Evolutionary conservation across 768 basidiomycete species (phyloP), one percentile per base, ranked within the genome.

Genomic region (Leccinum subgranulosum): DNA sequence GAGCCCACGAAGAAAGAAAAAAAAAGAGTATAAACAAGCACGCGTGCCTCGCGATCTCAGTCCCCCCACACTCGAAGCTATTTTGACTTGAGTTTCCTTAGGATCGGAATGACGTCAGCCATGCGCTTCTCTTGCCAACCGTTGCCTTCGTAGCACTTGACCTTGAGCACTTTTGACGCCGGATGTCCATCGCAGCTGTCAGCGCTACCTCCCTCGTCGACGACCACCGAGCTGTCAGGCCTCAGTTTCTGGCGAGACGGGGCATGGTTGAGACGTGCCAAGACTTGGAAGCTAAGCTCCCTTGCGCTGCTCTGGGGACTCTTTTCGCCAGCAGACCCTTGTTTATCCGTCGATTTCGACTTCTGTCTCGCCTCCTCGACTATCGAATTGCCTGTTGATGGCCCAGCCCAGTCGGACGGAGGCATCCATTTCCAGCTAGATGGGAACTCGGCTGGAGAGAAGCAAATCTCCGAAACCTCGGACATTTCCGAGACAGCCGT

Each of bases 61-160:
- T 19, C 41, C 41, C 41, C 41, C 39, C 17, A 0, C n/a, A n/a
- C 11, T 41, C 41, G 41, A 43, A 12, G 2, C 41, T 68, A 66
- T 53, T 53, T 62, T 4, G 33, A 25, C 54, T 53, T 72, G 36
- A 72, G 63, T n/a, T 58, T 53, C 56, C 71, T 70, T 27, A 72
- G 28, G 34, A 55, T 57, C n/a, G 67, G 69, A 6, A 74, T 70
- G n/a, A 74, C 67, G 9, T 74, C 72, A 1, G 45, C 49, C 52
- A 74, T 19, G 28, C 58, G 53, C 34, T 54, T 65, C 52, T 70
- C 69, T n/a, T 63, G 41, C 66, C 67, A 71, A 11, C 46, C 50
- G 3, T 57, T 45, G 23, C 39, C 53, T 21, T 64, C 54, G 14
- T 43, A 54, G 10, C 53, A 53, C 23, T 62, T 59, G 23, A 70